Evolutionary conservation across 2,329 filamentous ascomycete genomes (phyloP).

Genomic region (Fusarium agapanthi): DNA sequence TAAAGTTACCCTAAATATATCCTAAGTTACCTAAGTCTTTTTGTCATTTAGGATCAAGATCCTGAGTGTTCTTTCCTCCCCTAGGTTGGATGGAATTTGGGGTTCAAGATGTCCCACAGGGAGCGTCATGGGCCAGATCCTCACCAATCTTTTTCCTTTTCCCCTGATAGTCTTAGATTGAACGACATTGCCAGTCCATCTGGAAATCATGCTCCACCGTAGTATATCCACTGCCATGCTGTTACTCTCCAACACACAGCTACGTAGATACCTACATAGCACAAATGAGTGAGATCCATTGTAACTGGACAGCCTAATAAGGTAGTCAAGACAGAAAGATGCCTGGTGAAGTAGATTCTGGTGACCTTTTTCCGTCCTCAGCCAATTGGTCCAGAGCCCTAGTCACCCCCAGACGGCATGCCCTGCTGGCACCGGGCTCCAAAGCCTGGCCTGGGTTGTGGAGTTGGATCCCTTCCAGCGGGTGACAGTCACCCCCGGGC

Average conservation of each 20-base stretch:
- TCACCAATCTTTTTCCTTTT: constrained; percentile 24
- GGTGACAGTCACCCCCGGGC: constrained; percentile 29
- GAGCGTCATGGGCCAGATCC: constrained; percentile 22
- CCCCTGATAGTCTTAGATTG: constrained; percentile 6
- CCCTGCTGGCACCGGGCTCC: constrained; percentile 1
- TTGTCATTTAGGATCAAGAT: too few species aligned
- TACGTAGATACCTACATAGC: neutral
- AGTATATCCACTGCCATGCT: constrained; percentile 16
- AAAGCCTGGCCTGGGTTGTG: neutral
- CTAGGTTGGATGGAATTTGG: constrained; percentile 3
- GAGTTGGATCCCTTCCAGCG: constrained; percentile 7
- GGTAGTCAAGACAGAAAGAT: neutral
- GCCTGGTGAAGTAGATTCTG: neutral
- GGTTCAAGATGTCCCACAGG: constrained; percentile 16
- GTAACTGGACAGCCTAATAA: neutral
- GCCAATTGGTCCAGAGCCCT: constrained; percentile 8
- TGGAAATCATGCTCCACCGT: constrained; percentile 19
- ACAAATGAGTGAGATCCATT: neutral
- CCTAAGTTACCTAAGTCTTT: too few species aligned
- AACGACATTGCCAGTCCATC: neutral
- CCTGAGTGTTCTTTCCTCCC: too few species aligned
- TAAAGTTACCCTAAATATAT: too few species aligned
- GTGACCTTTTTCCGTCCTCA: neutral
- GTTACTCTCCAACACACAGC: neutral
- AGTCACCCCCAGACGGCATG: constrained; percentile 2